Percentiles rank a stretch among this genome's conserved stretches.
Conservation (phyloP, 1,284 basidiomycete genomes). For the Omphalotus olearius region DNA sequence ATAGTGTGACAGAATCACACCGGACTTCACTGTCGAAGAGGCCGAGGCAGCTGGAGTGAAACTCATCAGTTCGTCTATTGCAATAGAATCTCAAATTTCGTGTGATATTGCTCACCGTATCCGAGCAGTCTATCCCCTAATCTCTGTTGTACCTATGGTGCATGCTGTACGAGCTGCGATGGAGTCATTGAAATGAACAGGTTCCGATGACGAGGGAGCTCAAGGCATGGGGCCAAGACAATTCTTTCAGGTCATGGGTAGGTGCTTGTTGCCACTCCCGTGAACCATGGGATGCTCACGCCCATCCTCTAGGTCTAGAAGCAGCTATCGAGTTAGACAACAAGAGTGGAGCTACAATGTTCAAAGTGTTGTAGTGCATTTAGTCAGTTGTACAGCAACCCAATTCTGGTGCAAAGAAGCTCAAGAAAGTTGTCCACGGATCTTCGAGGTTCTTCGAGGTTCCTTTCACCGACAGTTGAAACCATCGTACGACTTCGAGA, state of each 20-base stretch:
- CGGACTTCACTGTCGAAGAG: constrained; percentile 34
- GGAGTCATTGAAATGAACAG: constrained; percentile 31
- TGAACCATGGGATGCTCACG: neutral
- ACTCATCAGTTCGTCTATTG: constrained; percentile 28
- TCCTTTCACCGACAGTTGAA: too few species aligned
- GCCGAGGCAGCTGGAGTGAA: constrained; percentile 36
- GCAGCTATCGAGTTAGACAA: constrained; percentile 7
- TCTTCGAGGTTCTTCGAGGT: too few species aligned
- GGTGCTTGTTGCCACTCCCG: constrained; percentile 1
- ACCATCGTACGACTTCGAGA: too few species aligned
- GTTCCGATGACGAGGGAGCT: constrained; percentile 29
- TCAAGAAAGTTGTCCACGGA: too few species aligned
- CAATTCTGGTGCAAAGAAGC: too few species aligned
- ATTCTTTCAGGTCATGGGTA: constrained; percentile 34
- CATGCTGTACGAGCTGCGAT: constrained; percentile 33
- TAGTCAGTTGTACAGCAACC: neutral
- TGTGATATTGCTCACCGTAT: neutral
- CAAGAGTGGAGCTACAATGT: constrained; percentile 2
- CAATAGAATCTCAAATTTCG: neutral
- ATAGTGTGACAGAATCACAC: constrained; percentile 39
- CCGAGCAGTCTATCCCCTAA: constrained; percentile 37
- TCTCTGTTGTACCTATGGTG: constrained; percentile 30
- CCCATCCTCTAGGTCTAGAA: constrained; percentile 3
- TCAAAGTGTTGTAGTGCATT: neutral
- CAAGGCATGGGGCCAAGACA: constrained; percentile 31